Conservation (phyloP, 352 stramenopile species). For the Plasmopara viticola region DNA sequence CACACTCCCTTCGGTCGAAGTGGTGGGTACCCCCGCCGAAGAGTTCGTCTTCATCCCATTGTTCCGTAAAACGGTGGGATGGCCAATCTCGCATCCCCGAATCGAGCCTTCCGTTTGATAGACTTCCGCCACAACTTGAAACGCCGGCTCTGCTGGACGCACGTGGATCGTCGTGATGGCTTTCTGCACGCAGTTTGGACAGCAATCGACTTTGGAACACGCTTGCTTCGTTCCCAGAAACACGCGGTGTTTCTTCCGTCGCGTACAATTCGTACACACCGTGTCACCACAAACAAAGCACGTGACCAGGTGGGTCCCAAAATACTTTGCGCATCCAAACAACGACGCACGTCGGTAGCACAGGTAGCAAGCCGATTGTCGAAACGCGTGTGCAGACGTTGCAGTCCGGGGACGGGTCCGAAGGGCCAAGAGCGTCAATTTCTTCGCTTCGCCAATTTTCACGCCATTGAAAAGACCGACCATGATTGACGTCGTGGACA, state of each 20-base stretch:
- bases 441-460: conserved; percentile 39
- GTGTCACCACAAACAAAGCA: conserved; percentile 39
- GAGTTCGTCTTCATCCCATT: conserved; percentile 16
- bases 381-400: conserved; percentile 4
- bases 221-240: conserved; percentile 25
- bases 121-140: conserved; percentile 20
- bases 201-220: conserved; percentile 24
- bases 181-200: conserved; percentile 31
- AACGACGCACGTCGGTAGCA: conserved; percentile 19
- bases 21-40: conserved; percentile 11
- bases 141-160: conserved; percentile 19
- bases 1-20: conserved; percentile 14
- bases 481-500: conserved; percentile 28
- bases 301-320: conserved; percentile 16
- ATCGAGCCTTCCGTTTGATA: conserved; percentile 8
- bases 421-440: conserved; percentile 34
- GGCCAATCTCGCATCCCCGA: neutral
- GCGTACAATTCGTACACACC: conserved; percentile 37
- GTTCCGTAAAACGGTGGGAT: neutral
- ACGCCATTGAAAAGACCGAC: conserved; percentile 37
- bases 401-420: conserved; percentile 6
- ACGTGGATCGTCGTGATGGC: conserved; percentile 23
- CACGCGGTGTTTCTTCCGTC: conserved; percentile 33
- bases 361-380: conserved; percentile 14
- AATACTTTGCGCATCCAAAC: conserved; percentile 13